Evolutionary conservation across 768 basidiomycete genomes (phyloP).

Genomic region (Leccinum boreale): DNA sequence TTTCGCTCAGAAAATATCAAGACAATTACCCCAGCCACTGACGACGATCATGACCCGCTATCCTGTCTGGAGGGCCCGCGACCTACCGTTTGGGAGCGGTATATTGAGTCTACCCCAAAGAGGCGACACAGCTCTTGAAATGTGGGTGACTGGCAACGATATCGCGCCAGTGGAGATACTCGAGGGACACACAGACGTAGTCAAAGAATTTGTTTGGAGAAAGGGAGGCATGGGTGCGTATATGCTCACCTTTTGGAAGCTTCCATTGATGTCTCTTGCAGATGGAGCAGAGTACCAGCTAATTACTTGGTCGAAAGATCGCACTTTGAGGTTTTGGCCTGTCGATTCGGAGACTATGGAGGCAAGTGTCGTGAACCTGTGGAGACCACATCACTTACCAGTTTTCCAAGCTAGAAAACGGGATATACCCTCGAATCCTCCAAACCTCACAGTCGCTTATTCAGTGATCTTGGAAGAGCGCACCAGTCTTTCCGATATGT

Average conservation of each 20-base stretch:
- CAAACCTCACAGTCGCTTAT: conserved; percentile 23
- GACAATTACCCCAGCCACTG: conserved; percentile 35
- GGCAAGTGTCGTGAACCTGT: conserved; percentile 35
- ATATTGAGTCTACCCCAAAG: conserved; percentile 86
- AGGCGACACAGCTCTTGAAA: conserved; percentile 78
- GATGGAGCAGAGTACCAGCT: conserved; percentile 57
- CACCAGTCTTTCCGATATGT: conserved; percentile 54
- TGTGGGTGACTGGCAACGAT: conserved; percentile 53
- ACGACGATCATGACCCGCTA: conserved; percentile 68
- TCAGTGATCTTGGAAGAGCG: conserved; percentile 22
- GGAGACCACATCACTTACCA: conserved; percentile 8
- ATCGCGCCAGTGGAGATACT: conserved; percentile 62
- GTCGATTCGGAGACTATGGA: conserved; percentile 67
- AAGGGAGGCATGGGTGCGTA: conserved; percentile 53
- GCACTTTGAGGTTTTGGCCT: conserved; percentile 90
- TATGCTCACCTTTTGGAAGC: too few species aligned
- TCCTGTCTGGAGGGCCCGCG: conserved; percentile 92
- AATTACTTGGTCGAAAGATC: conserved; percentile 86
- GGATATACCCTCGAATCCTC: conserved; percentile 38
- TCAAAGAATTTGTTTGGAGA: conserved; percentile 98
- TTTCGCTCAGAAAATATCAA: conserved; percentile 7
- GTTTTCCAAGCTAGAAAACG: conserved; percentile 40
- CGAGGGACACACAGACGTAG: conserved; percentile 88
- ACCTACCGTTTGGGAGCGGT: conserved; percentile 89
- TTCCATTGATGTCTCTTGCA: conserved; percentile 8